Percentiles rank a stretch among this genome's conserved stretches.
Evolutionary conservation across 305 asterid species (phyloP).

Genomic region (Nicotiana rustica): DNA sequence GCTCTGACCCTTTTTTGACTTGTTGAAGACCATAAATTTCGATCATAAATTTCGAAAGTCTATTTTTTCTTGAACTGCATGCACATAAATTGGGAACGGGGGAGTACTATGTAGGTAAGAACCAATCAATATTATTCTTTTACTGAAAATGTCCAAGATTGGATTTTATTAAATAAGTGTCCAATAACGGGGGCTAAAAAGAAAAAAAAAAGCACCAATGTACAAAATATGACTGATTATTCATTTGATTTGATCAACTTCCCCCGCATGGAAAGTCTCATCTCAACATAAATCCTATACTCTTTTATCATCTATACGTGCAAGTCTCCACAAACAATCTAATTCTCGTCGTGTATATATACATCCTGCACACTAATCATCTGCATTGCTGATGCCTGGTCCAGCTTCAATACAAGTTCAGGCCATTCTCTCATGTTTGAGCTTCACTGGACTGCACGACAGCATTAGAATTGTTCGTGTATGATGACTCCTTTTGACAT

Average conservation of each 20-base stretch:
- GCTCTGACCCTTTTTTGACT: no score
- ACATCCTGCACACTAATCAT: neutral
- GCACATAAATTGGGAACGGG: no score
- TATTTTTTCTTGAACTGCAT: no score
- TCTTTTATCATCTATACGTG: neutral
- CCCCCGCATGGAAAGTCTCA: neutral
- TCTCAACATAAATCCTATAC: neutral
- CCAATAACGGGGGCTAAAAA: no score
- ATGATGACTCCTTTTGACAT: constrained; percentile 58
- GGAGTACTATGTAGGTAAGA: no score
- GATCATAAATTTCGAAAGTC: no score
- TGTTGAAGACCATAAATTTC: no score
- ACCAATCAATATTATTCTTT: no score
- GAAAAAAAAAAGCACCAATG: no score
- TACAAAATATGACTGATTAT: neutral
- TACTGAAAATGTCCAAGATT: no score
- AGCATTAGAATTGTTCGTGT: constrained; percentile 41
- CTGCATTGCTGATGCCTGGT: neutral
- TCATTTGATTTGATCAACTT: neutral
- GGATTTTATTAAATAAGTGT: no score
- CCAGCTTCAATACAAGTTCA: neutral
- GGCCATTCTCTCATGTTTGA: neutral
- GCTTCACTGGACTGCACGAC: neutral
- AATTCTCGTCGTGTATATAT: neutral
- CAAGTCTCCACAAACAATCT: neutral